Percentiles rank a stretch among this genome's conserved stretches.
These are phyloP conservation scores for Diplotaxis tenuifolia DNA, from an alignment of 345 rosid genomes.

Conservation along the genomic window DNA sequence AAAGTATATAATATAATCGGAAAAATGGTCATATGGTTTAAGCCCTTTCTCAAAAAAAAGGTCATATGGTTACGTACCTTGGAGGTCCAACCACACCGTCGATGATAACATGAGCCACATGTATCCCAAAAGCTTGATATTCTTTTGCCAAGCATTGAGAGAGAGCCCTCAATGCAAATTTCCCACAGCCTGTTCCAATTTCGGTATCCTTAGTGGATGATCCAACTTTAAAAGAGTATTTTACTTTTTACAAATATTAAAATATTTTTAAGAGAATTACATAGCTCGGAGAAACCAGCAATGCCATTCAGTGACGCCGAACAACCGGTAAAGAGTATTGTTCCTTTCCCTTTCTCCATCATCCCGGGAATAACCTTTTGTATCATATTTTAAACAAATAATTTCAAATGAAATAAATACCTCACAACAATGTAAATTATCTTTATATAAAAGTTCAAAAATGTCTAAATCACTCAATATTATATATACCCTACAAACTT, in stretches of 20 bases:
- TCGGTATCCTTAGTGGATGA: not conserved
- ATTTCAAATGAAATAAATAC: not conserved
- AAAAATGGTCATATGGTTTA: too few species aligned
- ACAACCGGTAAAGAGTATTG: conserved; percentile 90
- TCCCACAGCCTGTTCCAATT: conserved; percentile 66
- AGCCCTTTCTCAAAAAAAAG: too few species aligned
- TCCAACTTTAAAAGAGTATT: not conserved
- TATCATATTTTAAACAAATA: not conserved
- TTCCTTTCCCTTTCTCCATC: conserved; percentile 89
- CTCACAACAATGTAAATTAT: not conserved
- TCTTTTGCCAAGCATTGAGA: conserved; percentile 85
- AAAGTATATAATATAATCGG: not conserved
- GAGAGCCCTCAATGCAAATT: conserved; percentile 82
- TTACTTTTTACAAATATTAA: not conserved
- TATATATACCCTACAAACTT: not conserved
- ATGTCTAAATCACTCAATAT: not conserved
- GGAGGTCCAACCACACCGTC: conserved; percentile 81
- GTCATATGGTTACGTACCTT: conserved; percentile 37
- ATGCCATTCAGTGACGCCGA: conserved; percentile 80
- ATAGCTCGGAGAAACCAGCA: conserved; percentile 83
- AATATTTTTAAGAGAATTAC: conserved; percentile 38
- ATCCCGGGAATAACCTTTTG: conserved; percentile 78
- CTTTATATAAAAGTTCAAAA: not conserved
- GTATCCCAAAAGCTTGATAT: conserved; percentile 74
- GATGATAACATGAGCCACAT: conserved; percentile 83